Base-by-base conservation (phyloP, 352 stramenopile species). In the Pythium diclinum region DNA sequence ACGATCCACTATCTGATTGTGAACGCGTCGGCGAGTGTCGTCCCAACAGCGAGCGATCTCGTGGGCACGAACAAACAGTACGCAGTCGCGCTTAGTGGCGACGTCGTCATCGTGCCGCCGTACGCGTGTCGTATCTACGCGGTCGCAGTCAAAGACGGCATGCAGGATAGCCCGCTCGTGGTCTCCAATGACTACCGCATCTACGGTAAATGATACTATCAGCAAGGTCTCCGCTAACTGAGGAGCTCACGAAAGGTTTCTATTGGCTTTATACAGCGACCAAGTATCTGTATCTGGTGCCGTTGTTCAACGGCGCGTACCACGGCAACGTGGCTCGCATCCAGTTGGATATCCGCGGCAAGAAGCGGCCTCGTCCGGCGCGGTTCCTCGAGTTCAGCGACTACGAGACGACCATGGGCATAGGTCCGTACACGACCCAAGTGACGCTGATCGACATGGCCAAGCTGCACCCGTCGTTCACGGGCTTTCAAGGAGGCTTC, bases 311-410 rank as follows among this genome's bases (percentile, higher is more conserved):
- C 53, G 73, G 75, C 6, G 64, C 68, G 4, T 94, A 83, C 61
- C 85, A 94, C 60, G 85, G 85, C 23, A 58, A 66, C 28, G 79
- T 94, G 13, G 73, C 73, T 7, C 79, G 80, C 6, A 76, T 94
- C 17, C 74, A 92, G 60, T 65, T 94, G 1, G 85, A 92, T 40
- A 75, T 89, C 23, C 82, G 84, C 30, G 83, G 83, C 28, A 90
- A 89, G 52, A 94, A 94, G 49, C 78, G 83, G 0, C 83, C 85
- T 34, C 79, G 85, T 1, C 83, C 83, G 8, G 83, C 85, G 38
- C 78, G 79, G 16, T 91, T 90, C 34, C 80, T 83, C 42, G 85
- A 94, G 49, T 90, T 94, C 63, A 94, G 83, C 40, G 80, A 91
- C 63, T 89, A 92, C 58, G 78, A 89, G 10, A 83, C 83, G 0